Base-by-base conservation (phyloP, 192 early-diverging fungal species). In the Backusella macrospora region DNA sequence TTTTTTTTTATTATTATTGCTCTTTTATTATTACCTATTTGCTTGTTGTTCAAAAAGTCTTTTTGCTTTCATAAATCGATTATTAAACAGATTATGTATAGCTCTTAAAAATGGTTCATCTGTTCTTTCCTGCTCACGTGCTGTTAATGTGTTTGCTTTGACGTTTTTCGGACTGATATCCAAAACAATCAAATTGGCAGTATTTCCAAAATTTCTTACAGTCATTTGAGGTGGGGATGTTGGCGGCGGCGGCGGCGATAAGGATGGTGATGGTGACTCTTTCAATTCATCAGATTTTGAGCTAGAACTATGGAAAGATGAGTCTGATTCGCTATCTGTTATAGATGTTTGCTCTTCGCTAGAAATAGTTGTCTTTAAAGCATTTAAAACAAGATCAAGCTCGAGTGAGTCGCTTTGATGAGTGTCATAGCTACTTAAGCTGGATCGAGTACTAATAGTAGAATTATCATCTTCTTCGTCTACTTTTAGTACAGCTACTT, bases 21-120 rank as follows among this genome's bases (percentile, higher is more conserved):
- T 37, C 0, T n/a, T 2, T 43, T 1, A 23, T 21, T 42, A 34
- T 71, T 71, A 71, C 75, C 45, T 68, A 15, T 65, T 67, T 16
- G 75, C 68, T 52, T 77, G 70, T 38, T 64, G 29, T 15, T 71
- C 65, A 49, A 77, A 77, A 5, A 73, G 3, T 10, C 45, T 62
- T n/a, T 74, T 77, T 26, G 80, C 75, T 29, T 71, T 68, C 67
- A 68, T 77, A 43, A 81, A 81, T 34, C 67, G 55, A 62, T 81
- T 81, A 37, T 81, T 77, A 52, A 81, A 71, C 13, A 81, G 66
- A 38, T 71, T 63, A 21, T 72, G 65, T n/a, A 81, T 66, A 15
- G 59, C 80, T 48, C 26, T 29, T 5, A 77, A 40, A 3, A 77
- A 40, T 4, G 72, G 80, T 42, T 77, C 69, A 34, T 77, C 80